These are phyloP conservation scores for Pinus albicaulis DNA, from an alignment of 75 land plant species.

Conservation along the genomic window DNA sequence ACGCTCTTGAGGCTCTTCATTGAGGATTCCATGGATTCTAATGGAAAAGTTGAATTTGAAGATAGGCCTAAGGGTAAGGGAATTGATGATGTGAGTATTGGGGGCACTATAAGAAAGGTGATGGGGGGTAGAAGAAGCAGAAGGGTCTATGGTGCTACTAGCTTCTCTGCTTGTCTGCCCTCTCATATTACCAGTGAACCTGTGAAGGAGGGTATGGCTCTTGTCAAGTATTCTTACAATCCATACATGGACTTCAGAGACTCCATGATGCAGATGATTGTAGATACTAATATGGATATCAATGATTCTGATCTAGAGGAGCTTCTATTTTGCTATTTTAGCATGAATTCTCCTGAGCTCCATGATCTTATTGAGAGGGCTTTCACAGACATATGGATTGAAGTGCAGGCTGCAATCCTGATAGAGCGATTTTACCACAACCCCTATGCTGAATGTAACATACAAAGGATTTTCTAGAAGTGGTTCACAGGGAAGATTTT, in stretches of 20 bases:
- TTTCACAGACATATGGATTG: constrained; percentile 23
- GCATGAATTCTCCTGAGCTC: constrained; percentile 26
- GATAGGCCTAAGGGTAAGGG: not conserved
- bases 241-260: constrained; percentile 19
- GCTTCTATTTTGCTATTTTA: constrained; percentile 22
- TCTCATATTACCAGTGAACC: not conserved
- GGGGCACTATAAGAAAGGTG: not conserved
- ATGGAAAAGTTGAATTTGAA: not conserved
- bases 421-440: not conserved
- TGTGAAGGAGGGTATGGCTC: constrained; percentile 1
- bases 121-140: not conserved
- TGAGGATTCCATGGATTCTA: not conserved
- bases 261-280: constrained; percentile 14
- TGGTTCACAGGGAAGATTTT: not conserved
- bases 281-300: not conserved
- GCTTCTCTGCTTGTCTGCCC: not conserved
- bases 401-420: not conserved
- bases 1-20: not conserved
- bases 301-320: not conserved
- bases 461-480: not conserved
- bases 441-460: too few relatives aligned
- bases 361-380: constrained; percentile 17
- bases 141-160: not conserved
- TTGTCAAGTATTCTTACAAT: constrained; percentile 12
- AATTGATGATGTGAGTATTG: not conserved